Conservation (phyloP, 2,329 filamentous ascomycete genomes). For the Exophiala phaeomuriformis region DNA sequence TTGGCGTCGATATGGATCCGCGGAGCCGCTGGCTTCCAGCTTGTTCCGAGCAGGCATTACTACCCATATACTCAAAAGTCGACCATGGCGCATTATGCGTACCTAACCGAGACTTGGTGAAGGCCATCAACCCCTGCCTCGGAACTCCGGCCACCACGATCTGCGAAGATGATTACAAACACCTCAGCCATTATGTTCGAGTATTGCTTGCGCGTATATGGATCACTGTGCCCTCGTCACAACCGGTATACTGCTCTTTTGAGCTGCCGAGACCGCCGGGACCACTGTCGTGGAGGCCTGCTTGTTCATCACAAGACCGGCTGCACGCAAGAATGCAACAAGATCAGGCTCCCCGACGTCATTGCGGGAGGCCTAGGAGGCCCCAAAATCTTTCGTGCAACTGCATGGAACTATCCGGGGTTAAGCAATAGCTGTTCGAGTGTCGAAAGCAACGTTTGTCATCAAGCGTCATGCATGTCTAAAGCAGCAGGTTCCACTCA, state of each 20-base stretch:
- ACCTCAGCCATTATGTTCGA: not conserved
- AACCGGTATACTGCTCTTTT: too few relatives aligned
- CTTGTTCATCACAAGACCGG: not conserved
- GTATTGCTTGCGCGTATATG: not conserved
- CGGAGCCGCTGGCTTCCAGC: too few relatives aligned
- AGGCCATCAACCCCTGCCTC: too few relatives aligned
- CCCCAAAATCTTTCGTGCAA: not conserved
- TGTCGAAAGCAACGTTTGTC: conserved; percentile 16
- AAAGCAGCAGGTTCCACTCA: not conserved
- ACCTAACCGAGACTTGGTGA: too few relatives aligned
- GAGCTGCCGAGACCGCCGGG: too few relatives aligned
- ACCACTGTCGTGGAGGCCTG: too few relatives aligned
- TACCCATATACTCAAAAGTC: too few relatives aligned
- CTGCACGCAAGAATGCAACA: not conserved
- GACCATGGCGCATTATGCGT: too few relatives aligned
- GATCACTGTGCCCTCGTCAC: too few relatives aligned
- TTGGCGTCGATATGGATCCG: too few relatives aligned
- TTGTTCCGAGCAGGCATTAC: too few relatives aligned
- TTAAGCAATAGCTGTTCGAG: not conserved
- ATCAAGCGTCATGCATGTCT: not conserved
- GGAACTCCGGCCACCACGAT: not conserved
- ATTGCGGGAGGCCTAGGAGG: not conserved
- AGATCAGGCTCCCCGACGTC: not conserved
- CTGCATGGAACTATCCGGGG: not conserved
- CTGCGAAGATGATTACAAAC: conserved; percentile 1